Evolutionary conservation across 106 monocot species (phyloP).

Genomic region (Phalaenopsis aphrodite): DNA sequence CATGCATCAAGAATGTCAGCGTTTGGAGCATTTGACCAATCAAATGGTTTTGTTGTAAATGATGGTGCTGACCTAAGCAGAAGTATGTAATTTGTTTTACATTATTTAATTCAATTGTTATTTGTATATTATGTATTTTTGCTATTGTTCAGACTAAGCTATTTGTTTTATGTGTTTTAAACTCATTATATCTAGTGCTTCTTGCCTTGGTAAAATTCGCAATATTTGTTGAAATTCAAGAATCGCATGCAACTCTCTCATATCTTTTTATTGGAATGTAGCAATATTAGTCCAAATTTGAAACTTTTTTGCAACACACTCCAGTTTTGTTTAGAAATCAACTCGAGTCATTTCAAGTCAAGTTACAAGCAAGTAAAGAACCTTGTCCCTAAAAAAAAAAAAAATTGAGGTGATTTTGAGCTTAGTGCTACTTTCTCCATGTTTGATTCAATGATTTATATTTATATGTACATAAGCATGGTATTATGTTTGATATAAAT

Average conservation of each 20-base stretch:
- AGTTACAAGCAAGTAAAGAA: background rate
- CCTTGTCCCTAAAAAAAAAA: background rate
- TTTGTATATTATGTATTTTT: background rate
- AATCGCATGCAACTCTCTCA: background rate
- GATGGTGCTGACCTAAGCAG: slow-evolving; percentile 15
- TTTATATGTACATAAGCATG: background rate
- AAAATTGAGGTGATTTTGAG: background rate
- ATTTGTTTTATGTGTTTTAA: background rate
- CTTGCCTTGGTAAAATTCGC: background rate
- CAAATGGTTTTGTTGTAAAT: slow-evolving; percentile 24
- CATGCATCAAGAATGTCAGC: slow-evolving; percentile 32
- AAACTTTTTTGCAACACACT: background rate
- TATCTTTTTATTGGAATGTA: too few species aligned
- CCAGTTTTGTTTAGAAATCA: background rate
- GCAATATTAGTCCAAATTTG: background rate
- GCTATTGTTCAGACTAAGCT: background rate
- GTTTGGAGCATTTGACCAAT: slow-evolving; percentile 29
- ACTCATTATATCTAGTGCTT: background rate
- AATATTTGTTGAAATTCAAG: background rate
- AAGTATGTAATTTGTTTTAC: slow-evolving; percentile 15
- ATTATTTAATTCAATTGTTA: background rate
- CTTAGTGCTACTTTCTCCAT: background rate
- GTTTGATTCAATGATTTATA: background rate
- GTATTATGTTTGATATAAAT: background rate
- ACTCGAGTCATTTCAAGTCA: background rate